Evolutionary conservation across 2,329 filamentous ascomycete species (phyloP).

Genomic region (Pseudopithomyces maydicus): DNA sequence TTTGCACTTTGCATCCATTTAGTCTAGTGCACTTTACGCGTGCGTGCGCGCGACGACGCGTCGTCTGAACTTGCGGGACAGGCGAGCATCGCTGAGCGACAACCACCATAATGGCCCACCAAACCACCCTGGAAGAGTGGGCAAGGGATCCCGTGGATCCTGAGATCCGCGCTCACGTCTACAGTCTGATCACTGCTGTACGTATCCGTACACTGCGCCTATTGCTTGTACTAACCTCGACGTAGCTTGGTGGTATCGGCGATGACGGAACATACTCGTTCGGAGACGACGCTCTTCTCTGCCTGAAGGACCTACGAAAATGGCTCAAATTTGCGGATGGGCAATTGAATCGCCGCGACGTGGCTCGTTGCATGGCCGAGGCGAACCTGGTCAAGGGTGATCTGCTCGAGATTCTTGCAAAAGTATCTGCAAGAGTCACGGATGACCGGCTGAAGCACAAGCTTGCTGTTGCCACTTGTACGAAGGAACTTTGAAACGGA

Average conservation of each 20-base stretch:
- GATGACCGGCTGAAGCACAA: constrained; percentile 78
- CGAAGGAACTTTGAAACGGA: constrained; percentile 13
- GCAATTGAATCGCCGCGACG: constrained; percentile 90
- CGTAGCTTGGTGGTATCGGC: constrained; percentile 81
- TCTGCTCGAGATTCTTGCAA: constrained; percentile 83
- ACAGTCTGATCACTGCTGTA: constrained; percentile 91
- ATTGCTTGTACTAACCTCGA: constrained; percentile 16
- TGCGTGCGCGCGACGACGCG: constrained; percentile 32
- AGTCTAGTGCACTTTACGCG: constrained; percentile 32
- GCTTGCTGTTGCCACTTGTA: constrained; percentile 78
- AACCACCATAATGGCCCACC: constrained; percentile 39
- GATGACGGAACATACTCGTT: constrained; percentile 84
- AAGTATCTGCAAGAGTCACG: constrained; percentile 71
- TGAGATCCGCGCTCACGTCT: constrained; percentile 90
- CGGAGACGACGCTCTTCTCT: constrained; percentile 90
- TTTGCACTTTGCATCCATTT: constrained; percentile 26
- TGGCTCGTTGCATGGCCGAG: constrained; percentile 89
- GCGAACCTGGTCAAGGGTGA: constrained; percentile 91
- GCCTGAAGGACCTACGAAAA: constrained; percentile 89
- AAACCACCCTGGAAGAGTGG: constrained; percentile 51
- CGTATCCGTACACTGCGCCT: constrained; percentile 35
- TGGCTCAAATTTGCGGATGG: constrained; percentile 96
- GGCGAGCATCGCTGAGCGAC: constrained; percentile 19
- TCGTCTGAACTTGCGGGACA: constrained; percentile 25
- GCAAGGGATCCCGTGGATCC: constrained; percentile 70